Conservation (phyloP, 2,329 filamentous ascomycete species). For the Botryotinia narcissicola region DNA sequence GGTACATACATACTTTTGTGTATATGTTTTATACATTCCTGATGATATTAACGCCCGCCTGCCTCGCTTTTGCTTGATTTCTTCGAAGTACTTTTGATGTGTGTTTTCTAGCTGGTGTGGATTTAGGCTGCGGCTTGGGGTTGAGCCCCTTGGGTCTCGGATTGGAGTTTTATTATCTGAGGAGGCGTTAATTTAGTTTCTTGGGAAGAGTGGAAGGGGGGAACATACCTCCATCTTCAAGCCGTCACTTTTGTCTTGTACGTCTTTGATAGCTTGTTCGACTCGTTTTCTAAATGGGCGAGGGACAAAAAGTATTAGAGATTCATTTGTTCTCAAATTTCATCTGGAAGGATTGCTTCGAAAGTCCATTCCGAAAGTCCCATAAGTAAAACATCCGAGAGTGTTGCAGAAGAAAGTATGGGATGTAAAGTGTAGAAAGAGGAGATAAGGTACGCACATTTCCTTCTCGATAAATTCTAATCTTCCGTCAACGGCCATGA, state of each 20-base stretch:
- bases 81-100: not conserved
- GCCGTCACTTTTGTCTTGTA: conserved; percentile 62
- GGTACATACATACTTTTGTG: conserved; percentile 1
- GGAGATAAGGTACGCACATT: conserved; percentile 61
- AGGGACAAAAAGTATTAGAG: not conserved
- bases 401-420: not conserved
- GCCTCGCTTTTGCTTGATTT: not conserved
- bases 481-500: conserved; percentile 85
- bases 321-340: not conserved
- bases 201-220: not conserved
- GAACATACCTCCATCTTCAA: conserved; percentile 60
- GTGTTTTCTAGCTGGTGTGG: not conserved
- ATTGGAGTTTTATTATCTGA: conserved; percentile 22
- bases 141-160: conserved; percentile 7
- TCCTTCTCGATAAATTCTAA: conserved; percentile 92
- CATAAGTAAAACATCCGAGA: not conserved
- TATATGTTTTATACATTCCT: not conserved
- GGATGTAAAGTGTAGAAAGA: not conserved
- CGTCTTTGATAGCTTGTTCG: conserved; percentile 62
- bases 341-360: not conserved
- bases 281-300: conserved; percentile 56
- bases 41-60: conserved; percentile 6
- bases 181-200: not conserved
- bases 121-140: not conserved
- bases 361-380: not conserved